Conservation (phyloP, 2,329 filamentous ascomycete genomes). For the Rhynchosporium agropyri region DNA sequence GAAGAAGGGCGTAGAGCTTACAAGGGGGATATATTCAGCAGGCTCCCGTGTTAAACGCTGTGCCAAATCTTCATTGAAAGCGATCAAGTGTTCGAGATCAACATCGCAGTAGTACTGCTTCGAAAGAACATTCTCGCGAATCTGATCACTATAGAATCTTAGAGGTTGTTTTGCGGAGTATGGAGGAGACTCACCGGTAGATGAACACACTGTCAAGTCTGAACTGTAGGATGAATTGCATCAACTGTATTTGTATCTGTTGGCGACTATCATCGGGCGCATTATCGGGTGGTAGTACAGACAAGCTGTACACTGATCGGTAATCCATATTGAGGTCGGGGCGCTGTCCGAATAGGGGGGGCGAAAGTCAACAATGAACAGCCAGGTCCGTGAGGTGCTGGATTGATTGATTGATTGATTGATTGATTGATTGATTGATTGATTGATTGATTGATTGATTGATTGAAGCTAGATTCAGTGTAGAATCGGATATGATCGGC, state of each 20-base stretch:
- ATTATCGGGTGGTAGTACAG: constrained; percentile 71
- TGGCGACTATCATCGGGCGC: constrained; percentile 66
- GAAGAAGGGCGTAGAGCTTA: constrained; percentile 51
- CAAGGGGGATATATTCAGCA: constrained; percentile 87
- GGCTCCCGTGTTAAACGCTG: constrained; percentile 88
- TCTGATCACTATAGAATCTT: constrained; percentile 72
- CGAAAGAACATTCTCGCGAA: constrained; percentile 90
- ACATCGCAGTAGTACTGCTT: constrained; percentile 97
- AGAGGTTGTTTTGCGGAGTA: constrained; percentile 33
- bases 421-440: no score
- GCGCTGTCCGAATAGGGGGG: constrained; percentile 4
- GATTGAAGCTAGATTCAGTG: no score
- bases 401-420: no score
- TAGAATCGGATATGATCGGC: not conserved
- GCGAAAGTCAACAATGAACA: constrained; percentile 2
- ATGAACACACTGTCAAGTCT: constrained; percentile 92
- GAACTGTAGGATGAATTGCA: constrained; percentile 92
- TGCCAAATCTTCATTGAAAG: constrained; percentile 92
- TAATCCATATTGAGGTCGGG: constrained; percentile 69
- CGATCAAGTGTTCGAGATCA: constrained; percentile 93
- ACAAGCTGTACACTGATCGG: constrained; percentile 83
- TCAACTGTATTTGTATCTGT: constrained; percentile 76
- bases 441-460: no score
- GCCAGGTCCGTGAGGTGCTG: no score
- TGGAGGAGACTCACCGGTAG: constrained; percentile 68